Evolutionary conservation across 2,329 filamentous ascomycete genomes (phyloP), one percentile per base, ranked within the genome.

Genomic region (Onygena corvina): DNA sequence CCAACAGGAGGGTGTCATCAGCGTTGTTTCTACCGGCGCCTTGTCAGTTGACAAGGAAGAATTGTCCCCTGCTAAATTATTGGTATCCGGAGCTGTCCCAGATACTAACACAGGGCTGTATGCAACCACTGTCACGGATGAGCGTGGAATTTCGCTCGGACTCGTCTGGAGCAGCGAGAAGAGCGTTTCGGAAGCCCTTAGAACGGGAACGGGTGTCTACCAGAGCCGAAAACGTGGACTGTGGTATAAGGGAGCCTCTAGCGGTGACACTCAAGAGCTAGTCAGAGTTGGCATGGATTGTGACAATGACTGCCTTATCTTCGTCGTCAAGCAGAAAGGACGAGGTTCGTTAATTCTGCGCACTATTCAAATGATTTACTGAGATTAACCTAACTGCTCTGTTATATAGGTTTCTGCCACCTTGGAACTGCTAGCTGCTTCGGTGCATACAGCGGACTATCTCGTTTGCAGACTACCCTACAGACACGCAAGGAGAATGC

Each of bases 181-280:
- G 66, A 96, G 90, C 63, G 80, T 98, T 29, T 74, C 80, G 6
- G 90, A 94, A 69, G 90, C 90, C 31, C 64, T 98, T 53, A 79
- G 79, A 60, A 94, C 87, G 5, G 81, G 82, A 16, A 75, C 76
- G 9, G 89, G 92, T 27, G 90, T 96, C 31, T 98, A 98, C 65
- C 88, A 95, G 68, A 96, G 90, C 71, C 78, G 92, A 47, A 96
- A 95, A 73, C 79, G 92, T 38, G 92, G 92, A 0, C 69, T 98
- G 23, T 98, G 92, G 92, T 84, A 94, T 67, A 98, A 98, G 71
- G 92, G 92, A 4, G 86, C 89, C 47, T 92, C 84, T 6, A 96
- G 90, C 48, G 92, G 92, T 11, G 89, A 96, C 64, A 86, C 86
- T 9, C 92, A 98, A 66, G 82, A 95, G 65, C 74, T 98, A 46